phyloP scores from a whole-genome alignment of 331 rosid species.

The Dryas integrifolia region DNA sequence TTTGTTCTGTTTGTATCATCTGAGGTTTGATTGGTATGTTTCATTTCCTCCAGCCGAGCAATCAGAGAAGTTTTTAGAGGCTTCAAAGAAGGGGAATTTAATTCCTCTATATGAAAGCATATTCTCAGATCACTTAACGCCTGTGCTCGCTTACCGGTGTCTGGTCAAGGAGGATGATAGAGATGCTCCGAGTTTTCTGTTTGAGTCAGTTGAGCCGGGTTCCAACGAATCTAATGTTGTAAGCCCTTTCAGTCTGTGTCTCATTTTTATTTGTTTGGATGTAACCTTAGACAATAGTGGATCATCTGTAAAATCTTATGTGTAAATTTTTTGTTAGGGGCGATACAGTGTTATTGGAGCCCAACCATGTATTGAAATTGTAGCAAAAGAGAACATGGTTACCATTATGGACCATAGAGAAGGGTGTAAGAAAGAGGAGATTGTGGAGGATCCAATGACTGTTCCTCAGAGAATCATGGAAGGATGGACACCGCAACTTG shows the following conservation, averaged over 20 bases:
- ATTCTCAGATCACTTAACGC: conserved; percentile 87
- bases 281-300: not conserved
- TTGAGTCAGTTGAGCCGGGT: conserved; percentile 83
- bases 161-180: conserved; percentile 82
- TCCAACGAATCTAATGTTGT: conserved; percentile 49
- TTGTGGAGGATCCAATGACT: conserved; percentile 72
- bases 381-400: conserved; percentile 84
- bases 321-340: conserved; percentile 46
- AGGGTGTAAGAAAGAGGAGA: conserved; percentile 56
- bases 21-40: conserved; percentile 13
- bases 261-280: not conserved
- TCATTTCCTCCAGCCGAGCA: conserved; percentile 43
- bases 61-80: conserved; percentile 51
- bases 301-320: not conserved
- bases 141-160: conserved; percentile 80
- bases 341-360: conserved; percentile 82
- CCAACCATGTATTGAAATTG: conserved; percentile 75
- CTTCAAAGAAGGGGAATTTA: conserved; percentile 70
- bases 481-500: conserved; percentile 64
- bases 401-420: conserved; percentile 66
- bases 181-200: conserved; percentile 91
- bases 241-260: conserved; percentile 20
- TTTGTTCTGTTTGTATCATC: not conserved
- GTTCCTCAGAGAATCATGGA: conserved; percentile 68
- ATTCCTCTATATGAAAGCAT: conserved; percentile 62